Percentiles rank a stretch among this genome's conserved stretches.
These are phyloP conservation scores for Cryptococcus sp. DNA, from an alignment of 1,284 basidiomycete species.

Conservation along the genomic window DNA sequence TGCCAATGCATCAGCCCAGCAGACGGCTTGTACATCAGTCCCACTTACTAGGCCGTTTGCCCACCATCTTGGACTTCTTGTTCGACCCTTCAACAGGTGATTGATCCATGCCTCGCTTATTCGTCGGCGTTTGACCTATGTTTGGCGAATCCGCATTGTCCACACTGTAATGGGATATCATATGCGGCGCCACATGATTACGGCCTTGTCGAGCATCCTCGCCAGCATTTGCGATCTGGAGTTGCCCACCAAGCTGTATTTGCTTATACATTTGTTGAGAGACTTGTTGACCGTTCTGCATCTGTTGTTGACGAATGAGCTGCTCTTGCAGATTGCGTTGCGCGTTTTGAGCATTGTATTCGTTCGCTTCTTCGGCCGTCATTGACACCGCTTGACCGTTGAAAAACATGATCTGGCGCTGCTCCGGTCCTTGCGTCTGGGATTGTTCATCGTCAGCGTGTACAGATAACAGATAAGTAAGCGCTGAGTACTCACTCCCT, in stretches of 20 bases:
- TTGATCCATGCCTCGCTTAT: slow-evolving; percentile 20
- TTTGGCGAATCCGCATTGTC: slow-evolving; percentile 13
- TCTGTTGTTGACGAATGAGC: slow-evolving; percentile 8
- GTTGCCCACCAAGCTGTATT: slow-evolving; percentile 11
- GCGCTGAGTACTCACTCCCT: not conserved
- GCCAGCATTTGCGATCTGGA: not conserved
- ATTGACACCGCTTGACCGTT: slow-evolving; percentile 9
- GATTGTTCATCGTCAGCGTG: no score
- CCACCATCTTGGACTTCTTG: slow-evolving; percentile 19
- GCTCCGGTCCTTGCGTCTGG: no score
- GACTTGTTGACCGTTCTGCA: slow-evolving; percentile 2
- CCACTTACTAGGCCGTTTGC: slow-evolving; percentile 23
- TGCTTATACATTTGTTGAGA: slow-evolving; percentile 7
- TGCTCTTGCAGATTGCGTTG: slow-evolving; percentile 13
- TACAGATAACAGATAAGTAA: not conserved
- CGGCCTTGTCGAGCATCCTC: not conserved
- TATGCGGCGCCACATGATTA: not conserved
- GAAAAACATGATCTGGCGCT: not conserved
- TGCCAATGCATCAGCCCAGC: not conserved
- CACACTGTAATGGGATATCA: not conserved
- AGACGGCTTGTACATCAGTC: not conserved
- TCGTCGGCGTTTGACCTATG: slow-evolving; percentile 5
- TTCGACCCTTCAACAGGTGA: slow-evolving; percentile 15
- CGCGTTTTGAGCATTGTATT: slow-evolving; percentile 4
- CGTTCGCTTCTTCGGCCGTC: slow-evolving; percentile 11